Evolutionary conservation across 768 basidiomycete genomes (phyloP).

Genomic region (Kwoniella sp.): DNA sequence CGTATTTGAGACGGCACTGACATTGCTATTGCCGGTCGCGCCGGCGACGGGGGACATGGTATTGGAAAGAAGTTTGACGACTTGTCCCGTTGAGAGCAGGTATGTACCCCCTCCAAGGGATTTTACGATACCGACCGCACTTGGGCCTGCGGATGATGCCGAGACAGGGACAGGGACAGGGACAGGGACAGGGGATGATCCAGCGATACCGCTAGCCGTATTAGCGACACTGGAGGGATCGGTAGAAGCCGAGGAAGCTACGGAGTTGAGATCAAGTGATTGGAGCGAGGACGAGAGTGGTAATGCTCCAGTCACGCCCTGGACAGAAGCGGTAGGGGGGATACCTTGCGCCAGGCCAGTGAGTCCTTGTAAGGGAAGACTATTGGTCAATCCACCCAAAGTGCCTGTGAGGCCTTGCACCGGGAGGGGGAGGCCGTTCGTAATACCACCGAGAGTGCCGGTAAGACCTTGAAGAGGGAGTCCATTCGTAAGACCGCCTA

Average conservation of each 20-base stretch:
- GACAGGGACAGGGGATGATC: background rate
- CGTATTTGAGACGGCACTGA: background rate
- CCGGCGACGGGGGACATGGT: background rate
- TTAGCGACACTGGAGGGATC: background rate
- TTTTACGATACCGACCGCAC: conserved; percentile 9
- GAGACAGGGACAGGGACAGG: background rate
- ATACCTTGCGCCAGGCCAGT: background rate
- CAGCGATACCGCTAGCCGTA: background rate
- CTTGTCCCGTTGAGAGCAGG: conserved; percentile 16
- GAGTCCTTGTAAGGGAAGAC: conserved; percentile 1
- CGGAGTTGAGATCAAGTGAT: background rate
- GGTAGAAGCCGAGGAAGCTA: background rate
- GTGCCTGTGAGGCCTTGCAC: conserved; percentile 17
- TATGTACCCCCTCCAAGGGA: conserved; percentile 15
- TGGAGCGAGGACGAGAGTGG: background rate
- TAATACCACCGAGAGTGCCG: conserved; percentile 3
- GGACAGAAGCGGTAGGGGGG: background rate
- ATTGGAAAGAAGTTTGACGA: conserved; percentile 15
- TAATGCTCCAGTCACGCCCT: background rate
- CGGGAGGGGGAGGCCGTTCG: conserved; percentile 6
- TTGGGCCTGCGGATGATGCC: background rate
- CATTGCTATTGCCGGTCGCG: background rate
- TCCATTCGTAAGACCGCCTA: conserved; percentile 2
- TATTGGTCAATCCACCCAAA: conserved; percentile 9
- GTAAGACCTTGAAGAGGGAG: conserved; percentile 13